These are phyloP conservation scores for Vinca minor DNA, from an alignment of 257 asterid genomes.

Conservation along the genomic window DNA sequence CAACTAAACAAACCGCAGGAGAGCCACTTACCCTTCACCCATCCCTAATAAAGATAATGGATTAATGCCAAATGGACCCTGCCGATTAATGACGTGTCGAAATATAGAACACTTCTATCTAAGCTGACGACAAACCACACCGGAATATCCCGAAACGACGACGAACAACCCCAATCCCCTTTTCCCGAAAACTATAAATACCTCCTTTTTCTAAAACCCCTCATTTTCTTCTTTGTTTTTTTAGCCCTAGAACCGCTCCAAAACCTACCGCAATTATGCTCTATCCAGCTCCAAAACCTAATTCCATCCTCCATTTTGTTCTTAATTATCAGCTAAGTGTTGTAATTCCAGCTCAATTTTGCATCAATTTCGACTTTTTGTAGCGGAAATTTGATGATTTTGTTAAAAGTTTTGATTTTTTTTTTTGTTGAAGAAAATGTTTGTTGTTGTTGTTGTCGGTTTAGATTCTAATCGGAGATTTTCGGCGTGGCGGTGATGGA, in stretches of 20 bases:
- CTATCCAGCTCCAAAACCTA: conserved; percentile 4
- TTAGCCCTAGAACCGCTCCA: conserved; percentile 27
- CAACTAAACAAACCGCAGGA: neutral
- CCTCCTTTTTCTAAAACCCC: conserved; percentile 22
- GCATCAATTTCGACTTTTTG: conserved; percentile 20
- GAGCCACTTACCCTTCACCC: neutral
- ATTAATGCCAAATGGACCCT: conserved; percentile 18
- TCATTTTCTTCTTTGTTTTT: conserved; percentile 16
- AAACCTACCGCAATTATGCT: conserved; percentile 29
- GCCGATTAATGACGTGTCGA: conserved; percentile 22
- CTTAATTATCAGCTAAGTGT: conserved; percentile 8
- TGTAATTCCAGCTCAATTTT: conserved; percentile 17
- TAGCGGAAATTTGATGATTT: conserved; percentile 12
- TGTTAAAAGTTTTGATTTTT: neutral
- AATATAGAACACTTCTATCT: conserved; percentile 7
- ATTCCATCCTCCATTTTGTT: conserved; percentile 4
- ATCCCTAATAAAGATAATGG: neutral
- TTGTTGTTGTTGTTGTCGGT: neutral
- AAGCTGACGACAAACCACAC: conserved; percentile 26
- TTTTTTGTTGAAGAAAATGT: conserved; percentile 16
- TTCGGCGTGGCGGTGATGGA: conserved; percentile 28
- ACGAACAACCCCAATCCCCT: conserved; percentile 20
- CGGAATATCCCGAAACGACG: conserved; percentile 34
- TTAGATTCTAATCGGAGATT: conserved; percentile 15
- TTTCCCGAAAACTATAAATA: conserved; percentile 60